Evolutionary conservation across 441 rosid genomes (phyloP), one percentile per base, ranked within the genome.

Genomic region (Theobroma grandiflorum): DNA sequence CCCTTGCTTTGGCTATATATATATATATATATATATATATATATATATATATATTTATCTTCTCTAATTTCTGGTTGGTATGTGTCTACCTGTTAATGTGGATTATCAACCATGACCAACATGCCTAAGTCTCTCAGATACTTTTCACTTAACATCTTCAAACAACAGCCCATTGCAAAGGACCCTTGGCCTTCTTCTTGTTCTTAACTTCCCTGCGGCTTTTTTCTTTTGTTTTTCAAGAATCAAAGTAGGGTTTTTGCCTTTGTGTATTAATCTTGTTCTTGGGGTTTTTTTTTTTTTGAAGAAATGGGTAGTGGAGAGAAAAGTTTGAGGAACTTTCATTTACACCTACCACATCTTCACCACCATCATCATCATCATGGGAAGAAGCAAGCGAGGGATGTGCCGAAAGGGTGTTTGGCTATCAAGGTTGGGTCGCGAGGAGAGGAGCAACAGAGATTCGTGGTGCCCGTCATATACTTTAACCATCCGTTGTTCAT

Each of bases 401-500:
- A 90, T 72, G 90, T 96, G 4, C 97, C 98, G 2, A 96, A 93
- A 82, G 99, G 99, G 70, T 96, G 90, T 86, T 84, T 96, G 87
- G 99, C 98, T 0, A 90, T 96, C 49, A 92, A 88, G 83, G 99
- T 96, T 20, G 99, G 99, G 1, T 73, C 65, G 15, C 87, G 85
- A 72, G 97, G 90, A 61, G 95, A 88, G 84, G 91, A 94, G 79
- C 89, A 85, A 61, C 90, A 91, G 78, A 87, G 96, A 88, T 90
- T 96, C 74, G 84, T 96, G 42, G 91, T 96, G 78, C 99, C 99
- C n/a, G 94, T 94, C 78, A 72, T 88, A 35, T 92, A 93, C 86
- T 91, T 96, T 65, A 96, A 96, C 66, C 99, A 96, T 70, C 99
- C 99, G 2, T 85, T 92, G 84, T 96, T 96, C 88, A 88, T 87